Conservation (phyloP, 1,284 basidiomycete genomes). For the Stereum hirsutum region DNA sequence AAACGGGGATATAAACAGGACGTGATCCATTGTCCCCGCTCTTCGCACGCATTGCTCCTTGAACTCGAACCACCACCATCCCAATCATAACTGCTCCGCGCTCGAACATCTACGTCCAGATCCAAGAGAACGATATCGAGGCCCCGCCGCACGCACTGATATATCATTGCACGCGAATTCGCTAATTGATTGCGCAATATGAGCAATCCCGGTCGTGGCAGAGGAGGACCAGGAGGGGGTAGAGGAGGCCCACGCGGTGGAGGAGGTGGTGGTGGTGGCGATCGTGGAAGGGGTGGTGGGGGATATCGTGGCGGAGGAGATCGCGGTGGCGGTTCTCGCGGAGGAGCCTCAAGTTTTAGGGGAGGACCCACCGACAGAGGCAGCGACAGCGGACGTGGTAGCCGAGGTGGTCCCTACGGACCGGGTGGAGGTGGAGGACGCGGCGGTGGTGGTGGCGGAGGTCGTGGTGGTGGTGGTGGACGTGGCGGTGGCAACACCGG, state of each 20-base stretch:
- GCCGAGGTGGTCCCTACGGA: slow-evolving; percentile 14
- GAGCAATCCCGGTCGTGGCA: neutral
- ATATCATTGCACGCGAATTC: neutral
- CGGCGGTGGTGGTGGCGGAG: slow-evolving; percentile 5
- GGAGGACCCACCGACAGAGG: too few relatives aligned
- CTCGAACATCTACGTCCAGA: neutral
- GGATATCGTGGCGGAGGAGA: slow-evolving; percentile 14
- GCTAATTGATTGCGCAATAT: neutral
- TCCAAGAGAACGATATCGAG: neutral
- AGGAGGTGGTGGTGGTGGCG: slow-evolving; percentile 4
- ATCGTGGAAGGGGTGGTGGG: slow-evolving; percentile 8
- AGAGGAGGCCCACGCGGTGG: slow-evolving; percentile 5
- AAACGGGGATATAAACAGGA: too few relatives aligned
- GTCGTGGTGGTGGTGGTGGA: slow-evolving; percentile 15
- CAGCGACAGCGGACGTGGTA: slow-evolving; percentile 5
- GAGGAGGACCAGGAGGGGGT: neutral
- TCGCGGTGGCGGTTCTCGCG: slow-evolving; percentile 14
- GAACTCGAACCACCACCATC: too few relatives aligned
- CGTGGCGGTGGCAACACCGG: slow-evolving; percentile 17
- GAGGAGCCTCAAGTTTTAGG: slow-evolving; percentile 14
- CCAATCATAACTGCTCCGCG: too few relatives aligned
- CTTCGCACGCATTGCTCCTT: too few relatives aligned
- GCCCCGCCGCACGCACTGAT: neutral
- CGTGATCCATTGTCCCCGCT: too few relatives aligned
- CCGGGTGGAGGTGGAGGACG: slow-evolving; percentile 10